These are phyloP conservation scores for Pythium monospermum DNA, from an alignment of 352 stramenopile species.

Conservation along the genomic window DNA sequence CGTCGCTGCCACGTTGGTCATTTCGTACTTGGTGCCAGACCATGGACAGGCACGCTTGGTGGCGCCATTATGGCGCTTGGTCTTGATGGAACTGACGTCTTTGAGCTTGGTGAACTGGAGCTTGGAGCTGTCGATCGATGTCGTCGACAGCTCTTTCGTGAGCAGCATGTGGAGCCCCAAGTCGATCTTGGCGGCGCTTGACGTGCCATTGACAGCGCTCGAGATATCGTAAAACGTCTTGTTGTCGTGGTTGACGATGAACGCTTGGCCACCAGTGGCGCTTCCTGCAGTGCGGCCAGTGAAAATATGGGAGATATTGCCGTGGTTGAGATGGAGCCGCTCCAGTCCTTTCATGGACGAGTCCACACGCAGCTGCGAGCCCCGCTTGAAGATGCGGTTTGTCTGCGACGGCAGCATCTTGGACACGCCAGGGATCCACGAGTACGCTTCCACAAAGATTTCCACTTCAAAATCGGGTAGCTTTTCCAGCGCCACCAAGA, in stretches of 20 bases:
- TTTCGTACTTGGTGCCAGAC: conserved; percentile 68
- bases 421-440: conserved; percentile 78
- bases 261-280: conserved; percentile 31
- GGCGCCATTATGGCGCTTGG: conserved; percentile 24
- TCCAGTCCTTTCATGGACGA: conserved; percentile 73
- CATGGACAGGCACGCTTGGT: conserved; percentile 41
- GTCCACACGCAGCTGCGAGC: conserved; percentile 62
- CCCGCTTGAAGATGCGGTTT: conserved; percentile 65
- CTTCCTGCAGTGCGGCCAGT: conserved; percentile 26
- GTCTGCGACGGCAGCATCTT: conserved; percentile 74
- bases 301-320: conserved; percentile 68
- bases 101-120: conserved; percentile 62
- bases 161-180: conserved; percentile 66
- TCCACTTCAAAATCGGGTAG: conserved; percentile 78
- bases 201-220: conserved; percentile 40
- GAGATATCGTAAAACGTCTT: conserved; percentile 66
- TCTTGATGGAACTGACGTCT: conserved; percentile 32
- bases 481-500: conserved; percentile 55
- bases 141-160: conserved; percentile 63
- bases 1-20: conserved; percentile 60
- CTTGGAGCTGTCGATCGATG: conserved; percentile 44
- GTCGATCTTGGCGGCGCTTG: conserved; percentile 58
- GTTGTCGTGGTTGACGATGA: conserved; percentile 59
- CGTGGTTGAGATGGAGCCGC: conserved; percentile 70
- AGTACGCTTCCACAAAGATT: conserved; percentile 74